Evolutionary conservation across 2,329 filamentous ascomycete genomes (phyloP).

Genomic region (Capronia coronata): DNA sequence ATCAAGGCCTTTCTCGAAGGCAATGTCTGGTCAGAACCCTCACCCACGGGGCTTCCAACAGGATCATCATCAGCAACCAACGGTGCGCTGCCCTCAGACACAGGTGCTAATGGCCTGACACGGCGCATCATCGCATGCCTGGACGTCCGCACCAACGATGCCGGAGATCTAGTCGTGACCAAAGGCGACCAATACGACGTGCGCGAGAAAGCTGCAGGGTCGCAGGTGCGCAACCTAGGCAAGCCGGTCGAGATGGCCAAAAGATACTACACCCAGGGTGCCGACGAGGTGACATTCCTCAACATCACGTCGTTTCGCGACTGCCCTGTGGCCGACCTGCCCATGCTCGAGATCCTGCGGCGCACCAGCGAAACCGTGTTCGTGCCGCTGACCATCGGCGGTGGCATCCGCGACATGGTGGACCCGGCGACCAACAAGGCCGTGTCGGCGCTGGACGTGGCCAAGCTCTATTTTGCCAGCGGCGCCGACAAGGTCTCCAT

Average conservation of each 20-base stretch:
- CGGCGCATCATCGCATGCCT: conserved; percentile 90
- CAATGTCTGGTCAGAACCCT: conserved; percentile 42
- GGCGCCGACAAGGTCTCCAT: conserved; percentile 98
- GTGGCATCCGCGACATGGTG: conserved; percentile 86
- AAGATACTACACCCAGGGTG: conserved; percentile 91
- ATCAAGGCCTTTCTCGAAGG: conserved; percentile 82
- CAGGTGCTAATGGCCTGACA: conserved; percentile 64
- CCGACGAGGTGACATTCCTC: conserved; percentile 93
- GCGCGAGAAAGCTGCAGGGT: conserved; percentile 65
- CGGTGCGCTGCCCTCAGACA: neutral
- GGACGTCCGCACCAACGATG: conserved; percentile 89
- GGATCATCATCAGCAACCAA: neutral
- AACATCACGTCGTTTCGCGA: conserved; percentile 98
- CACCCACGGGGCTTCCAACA: conserved; percentile 19
- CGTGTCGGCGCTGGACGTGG: conserved; percentile 86
- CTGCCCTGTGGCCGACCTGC: conserved; percentile 81
- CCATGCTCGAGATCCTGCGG: conserved; percentile 91
- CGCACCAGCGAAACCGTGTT: conserved; percentile 86
- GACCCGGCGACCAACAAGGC: conserved; percentile 73
- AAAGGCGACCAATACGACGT: conserved; percentile 99
- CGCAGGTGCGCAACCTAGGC: conserved; percentile 79
- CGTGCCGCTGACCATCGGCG: conserved; percentile 90
- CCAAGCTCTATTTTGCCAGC: conserved; percentile 93
- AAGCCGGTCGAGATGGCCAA: conserved; percentile 94
- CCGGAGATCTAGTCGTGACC: conserved; percentile 91